A percentile compares a stretch with the other conserved stretches of the same genome.
Conservation (phyloP, 129 eudicot genomes). For the Artemisia argyi region DNA sequence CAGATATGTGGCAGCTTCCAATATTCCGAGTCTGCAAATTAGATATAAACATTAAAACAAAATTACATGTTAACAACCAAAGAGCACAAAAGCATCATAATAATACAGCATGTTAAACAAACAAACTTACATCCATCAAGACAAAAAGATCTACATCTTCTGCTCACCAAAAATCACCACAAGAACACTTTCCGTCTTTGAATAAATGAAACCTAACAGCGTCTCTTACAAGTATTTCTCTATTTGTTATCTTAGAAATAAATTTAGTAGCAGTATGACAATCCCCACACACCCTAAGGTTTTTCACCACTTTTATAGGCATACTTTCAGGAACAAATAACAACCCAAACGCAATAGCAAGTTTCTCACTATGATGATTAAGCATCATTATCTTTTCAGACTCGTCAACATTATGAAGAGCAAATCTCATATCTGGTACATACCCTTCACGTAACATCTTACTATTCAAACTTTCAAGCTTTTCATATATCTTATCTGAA, state of each 20-base stretch:
- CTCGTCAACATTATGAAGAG: slow-evolving; percentile 75
- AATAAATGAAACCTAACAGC: slow-evolving; percentile 80
- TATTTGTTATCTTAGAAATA: slow-evolving; percentile 69
- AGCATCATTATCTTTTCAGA: slow-evolving; percentile 74
- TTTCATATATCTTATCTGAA: slow-evolving; percentile 58
- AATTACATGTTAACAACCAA: too few relatives aligned
- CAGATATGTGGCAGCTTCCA: too few relatives aligned
- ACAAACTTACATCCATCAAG: not conserved
- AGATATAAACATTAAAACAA: not conserved
- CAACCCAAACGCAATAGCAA: slow-evolving; percentile 94
- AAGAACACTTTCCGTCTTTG: slow-evolving; percentile 86
- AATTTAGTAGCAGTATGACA: slow-evolving; percentile 86
- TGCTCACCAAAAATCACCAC: slow-evolving; percentile 90
- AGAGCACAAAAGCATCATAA: not conserved
- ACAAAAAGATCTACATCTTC: not conserved
- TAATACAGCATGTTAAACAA: not conserved
- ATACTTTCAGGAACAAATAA: slow-evolving; percentile 58
- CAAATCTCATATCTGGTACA: slow-evolving; percentile 74
- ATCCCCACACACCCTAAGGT: slow-evolving; percentile 88
- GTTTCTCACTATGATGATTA: slow-evolving; percentile 89
- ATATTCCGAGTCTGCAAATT: too few relatives aligned
- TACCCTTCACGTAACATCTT: slow-evolving; percentile 78
- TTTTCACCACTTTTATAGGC: slow-evolving; percentile 75
- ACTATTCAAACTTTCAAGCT: slow-evolving; percentile 56
- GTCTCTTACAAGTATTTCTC: slow-evolving; percentile 95